Conservation (phyloP, 2,329 filamentous ascomycete species). For the Exophiala spinifera region DNA sequence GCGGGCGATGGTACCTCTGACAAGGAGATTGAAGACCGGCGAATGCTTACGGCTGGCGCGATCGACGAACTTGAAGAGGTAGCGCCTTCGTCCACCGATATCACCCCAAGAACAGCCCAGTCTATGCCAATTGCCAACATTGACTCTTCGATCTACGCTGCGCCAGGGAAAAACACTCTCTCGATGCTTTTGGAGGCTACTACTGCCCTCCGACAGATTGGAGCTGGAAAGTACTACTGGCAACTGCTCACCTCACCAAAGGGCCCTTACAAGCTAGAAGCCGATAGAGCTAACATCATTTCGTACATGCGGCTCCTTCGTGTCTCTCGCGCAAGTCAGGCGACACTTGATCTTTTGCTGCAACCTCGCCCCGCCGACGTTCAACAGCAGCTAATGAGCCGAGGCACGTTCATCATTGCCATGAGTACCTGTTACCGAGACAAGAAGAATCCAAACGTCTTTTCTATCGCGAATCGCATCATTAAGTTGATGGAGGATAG, state of each 20-base stretch:
- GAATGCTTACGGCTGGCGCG: background rate
- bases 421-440: slow-evolving; percentile 73
- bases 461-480: slow-evolving; percentile 63
- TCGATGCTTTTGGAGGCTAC: slow-evolving; percentile 67
- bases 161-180: slow-evolving; percentile 57
- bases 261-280: slow-evolving; percentile 55
- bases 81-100: background rate
- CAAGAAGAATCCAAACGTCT: slow-evolving; percentile 67
- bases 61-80: slow-evolving; percentile 1
- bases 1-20: background rate
- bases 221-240: slow-evolving; percentile 75
- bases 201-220: slow-evolving; percentile 57
- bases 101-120: background rate
- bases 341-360: slow-evolving; percentile 58
- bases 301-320: slow-evolving; percentile 66
- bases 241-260: slow-evolving; percentile 58
- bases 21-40: background rate
- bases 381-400: slow-evolving; percentile 38
- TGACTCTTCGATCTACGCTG: slow-evolving; percentile 37
- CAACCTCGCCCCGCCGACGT: slow-evolving; percentile 47
- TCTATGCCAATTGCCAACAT: background rate
- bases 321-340: slow-evolving; percentile 61
- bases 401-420: slow-evolving; percentile 65
- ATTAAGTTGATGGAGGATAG: slow-evolving; percentile 59
- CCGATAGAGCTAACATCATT: slow-evolving; percentile 70